A percentile compares a stretch with the other conserved stretches of the same genome.
phyloP scores from a whole-genome alignment of 768 basidiomycete species.

The Lentinula sp. region DNA sequence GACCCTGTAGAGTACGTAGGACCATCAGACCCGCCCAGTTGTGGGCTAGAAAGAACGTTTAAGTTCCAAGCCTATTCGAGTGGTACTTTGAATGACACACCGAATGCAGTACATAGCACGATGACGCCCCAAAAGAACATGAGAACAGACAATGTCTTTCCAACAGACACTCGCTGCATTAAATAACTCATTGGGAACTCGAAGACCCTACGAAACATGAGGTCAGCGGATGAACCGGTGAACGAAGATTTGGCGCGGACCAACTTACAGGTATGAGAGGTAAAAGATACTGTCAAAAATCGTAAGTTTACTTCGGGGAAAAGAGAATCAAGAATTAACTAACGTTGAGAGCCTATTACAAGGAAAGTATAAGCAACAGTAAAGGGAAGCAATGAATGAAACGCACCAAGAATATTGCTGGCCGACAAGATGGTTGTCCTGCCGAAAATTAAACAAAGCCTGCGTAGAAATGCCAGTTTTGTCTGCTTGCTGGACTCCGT shows the following conservation, averaged over 20 bases:
- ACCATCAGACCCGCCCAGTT: slow-evolving; percentile 8
- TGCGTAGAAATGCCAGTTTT: slow-evolving; percentile 7
- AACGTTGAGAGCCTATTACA: slow-evolving; percentile 5
- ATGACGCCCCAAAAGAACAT: slow-evolving; percentile 10
- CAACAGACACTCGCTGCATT: slow-evolving; percentile 8
- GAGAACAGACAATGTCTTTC: slow-evolving; percentile 6
- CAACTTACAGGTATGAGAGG: slow-evolving; percentile 7
- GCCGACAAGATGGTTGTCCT: slow-evolving; percentile 7
- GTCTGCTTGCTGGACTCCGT: slow-evolving; percentile 10
- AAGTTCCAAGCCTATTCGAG: background rate
- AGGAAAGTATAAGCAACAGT: background rate
- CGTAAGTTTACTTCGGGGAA: background rate
- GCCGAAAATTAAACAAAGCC: slow-evolving; percentile 5
- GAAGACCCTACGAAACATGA: background rate
- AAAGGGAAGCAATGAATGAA: background rate
- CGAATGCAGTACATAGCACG: slow-evolving; percentile 9
- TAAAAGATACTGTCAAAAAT: slow-evolving; percentile 5
- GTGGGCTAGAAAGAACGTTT: background rate
- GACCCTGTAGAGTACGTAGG: slow-evolving; percentile 6
- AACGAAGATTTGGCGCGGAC: background rate
- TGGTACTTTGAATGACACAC: background rate
- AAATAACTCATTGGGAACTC: slow-evolving; percentile 8
- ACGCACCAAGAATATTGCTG: slow-evolving; percentile 9
- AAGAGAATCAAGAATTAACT: background rate
- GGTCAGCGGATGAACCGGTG: background rate